A percentile compares a stretch with the other conserved stretches of the same genome.
phyloP scores from a whole-genome alignment of 345 rosid species.

The Sonneratia alba region DNA sequence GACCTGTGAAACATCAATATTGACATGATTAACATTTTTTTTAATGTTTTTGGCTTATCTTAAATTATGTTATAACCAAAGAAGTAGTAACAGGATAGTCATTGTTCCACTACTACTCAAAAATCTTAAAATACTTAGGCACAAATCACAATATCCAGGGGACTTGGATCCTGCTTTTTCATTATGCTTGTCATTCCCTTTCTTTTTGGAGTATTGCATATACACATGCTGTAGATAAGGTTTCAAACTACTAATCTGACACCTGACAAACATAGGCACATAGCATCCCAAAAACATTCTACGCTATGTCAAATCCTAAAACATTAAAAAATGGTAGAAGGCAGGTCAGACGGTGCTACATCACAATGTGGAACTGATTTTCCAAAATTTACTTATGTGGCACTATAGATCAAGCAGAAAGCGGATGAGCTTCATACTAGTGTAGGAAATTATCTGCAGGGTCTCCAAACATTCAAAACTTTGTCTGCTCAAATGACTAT shows the following conservation, averaged over 20 bases:
- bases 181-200: background rate
- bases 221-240: background rate
- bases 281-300: background rate
- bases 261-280: background rate
- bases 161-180: background rate
- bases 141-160: background rate
- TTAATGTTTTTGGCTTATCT: background rate
- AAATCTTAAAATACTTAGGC: background rate
- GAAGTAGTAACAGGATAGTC: background rate
- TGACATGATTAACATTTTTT: background rate
- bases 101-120: background rate
- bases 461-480: background rate
- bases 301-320: background rate
- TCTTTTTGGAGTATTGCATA: background rate
- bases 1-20: conserved; percentile 22
- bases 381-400: background rate
- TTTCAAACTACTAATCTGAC: background rate
- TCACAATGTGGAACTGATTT: background rate
- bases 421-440: background rate
- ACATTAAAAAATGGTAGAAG: background rate
- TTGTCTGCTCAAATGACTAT: background rate
- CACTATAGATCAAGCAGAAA: background rate
- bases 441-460: background rate
- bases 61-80: background rate
- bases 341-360: background rate